Evolutionary conservation across 2,329 filamentous ascomycete species (phyloP).

Genomic region (Akanthomyces muscarius): DNA sequence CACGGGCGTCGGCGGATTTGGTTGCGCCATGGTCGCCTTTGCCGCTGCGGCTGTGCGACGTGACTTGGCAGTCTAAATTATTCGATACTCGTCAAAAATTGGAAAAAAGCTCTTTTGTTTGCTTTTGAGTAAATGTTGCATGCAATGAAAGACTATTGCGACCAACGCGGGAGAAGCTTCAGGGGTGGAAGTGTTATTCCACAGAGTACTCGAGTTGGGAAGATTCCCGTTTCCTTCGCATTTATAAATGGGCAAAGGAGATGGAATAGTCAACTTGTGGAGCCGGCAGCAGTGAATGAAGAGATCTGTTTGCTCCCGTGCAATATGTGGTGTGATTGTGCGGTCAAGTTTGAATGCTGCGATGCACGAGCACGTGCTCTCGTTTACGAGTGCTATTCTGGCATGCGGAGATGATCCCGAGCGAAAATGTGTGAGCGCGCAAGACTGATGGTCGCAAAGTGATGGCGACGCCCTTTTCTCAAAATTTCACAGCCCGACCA

Average conservation of each 20-base stretch:
- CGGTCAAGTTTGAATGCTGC: neutral
- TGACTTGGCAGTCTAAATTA: too few relatives aligned
- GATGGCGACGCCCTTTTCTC: neutral
- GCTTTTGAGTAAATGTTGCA: neutral
- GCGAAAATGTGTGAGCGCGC: neutral
- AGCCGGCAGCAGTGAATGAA: neutral
- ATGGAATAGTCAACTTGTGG: neutral
- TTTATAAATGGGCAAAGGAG: neutral
- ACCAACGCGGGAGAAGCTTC: neutral
- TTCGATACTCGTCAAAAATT: too few relatives aligned
- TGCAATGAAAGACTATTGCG: neutral
- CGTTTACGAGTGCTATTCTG: neutral
- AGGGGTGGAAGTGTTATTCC: neutral
- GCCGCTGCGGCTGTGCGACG: neutral
- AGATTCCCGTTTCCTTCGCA: neutral
- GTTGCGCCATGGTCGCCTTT: slow-evolving; percentile 3
- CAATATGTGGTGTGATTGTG: neutral
- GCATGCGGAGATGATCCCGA: neutral
- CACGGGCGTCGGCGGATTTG: neutral
- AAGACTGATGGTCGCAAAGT: neutral
- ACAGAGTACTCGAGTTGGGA: neutral
- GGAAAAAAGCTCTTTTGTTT: neutral
- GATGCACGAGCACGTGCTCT: neutral
- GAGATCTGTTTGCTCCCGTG: neutral
- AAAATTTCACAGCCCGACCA: neutral